These are phyloP conservation scores for Mycena galopus DNA, from an alignment of 768 basidiomycete species.

Conservation along the genomic window DNA sequence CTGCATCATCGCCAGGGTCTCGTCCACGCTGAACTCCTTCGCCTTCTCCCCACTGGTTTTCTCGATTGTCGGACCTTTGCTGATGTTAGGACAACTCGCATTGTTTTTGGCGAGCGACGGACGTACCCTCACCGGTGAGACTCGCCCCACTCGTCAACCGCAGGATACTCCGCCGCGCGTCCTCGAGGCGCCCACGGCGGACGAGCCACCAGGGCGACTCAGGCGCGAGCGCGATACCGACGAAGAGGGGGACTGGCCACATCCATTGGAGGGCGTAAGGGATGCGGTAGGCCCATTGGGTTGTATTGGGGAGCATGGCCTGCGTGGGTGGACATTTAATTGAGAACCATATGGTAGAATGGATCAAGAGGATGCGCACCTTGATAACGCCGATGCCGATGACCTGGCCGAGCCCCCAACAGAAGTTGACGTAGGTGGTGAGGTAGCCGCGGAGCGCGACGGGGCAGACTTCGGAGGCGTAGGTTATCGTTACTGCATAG, in stretches of 20 bases:
- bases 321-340: no score
- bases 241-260: slow-evolving; percentile 46
- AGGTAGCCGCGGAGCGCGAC: slow-evolving; percentile 39
- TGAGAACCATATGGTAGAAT: no score
- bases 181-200: slow-evolving; percentile 42
- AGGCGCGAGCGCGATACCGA: slow-evolving; percentile 47
- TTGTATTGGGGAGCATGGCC: slow-evolving; percentile 33
- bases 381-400: slow-evolving; percentile 40
- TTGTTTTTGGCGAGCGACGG: no score
- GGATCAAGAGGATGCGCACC: no score
- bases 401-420: slow-evolving; percentile 38
- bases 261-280: slow-evolving; percentile 47
- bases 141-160: slow-evolving; percentile 34
- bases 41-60: no score
- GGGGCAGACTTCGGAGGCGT: slow-evolving; percentile 39
- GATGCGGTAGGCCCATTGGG: slow-evolving; percentile 38
- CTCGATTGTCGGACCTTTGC: no score
- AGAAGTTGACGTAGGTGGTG: slow-evolving; percentile 41
- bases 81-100: no score
- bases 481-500: slow-evolving; percentile 34
- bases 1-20: slow-evolving; percentile 37
- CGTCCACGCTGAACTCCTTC: slow-evolving; percentile 38
- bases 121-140: no score
- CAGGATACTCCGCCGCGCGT: slow-evolving; percentile 38
- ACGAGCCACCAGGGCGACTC: slow-evolving; percentile 52